Conservation (phyloP, 1,284 basidiomycete genomes). For the Kalmanozyma brasiliensis region DNA sequence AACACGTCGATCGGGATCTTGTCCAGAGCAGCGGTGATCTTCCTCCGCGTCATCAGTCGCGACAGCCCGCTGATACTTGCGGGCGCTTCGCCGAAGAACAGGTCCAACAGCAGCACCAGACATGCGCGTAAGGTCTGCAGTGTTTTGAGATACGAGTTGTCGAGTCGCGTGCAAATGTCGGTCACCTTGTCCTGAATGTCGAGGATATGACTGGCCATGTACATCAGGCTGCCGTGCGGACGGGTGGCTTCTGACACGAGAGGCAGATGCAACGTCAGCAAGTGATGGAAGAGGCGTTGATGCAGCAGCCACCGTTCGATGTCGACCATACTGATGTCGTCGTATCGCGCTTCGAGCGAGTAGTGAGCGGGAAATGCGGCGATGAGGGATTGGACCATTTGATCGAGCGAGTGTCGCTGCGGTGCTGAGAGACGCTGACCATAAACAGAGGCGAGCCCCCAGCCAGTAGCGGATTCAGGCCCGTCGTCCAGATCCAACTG, state of each 20-base stretch:
- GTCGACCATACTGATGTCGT: slow-evolving; percentile 20
- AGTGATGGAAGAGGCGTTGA: slow-evolving; percentile 34
- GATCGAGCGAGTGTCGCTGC: slow-evolving; percentile 35
- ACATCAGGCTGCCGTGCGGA: slow-evolving; percentile 42
- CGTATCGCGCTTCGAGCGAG: slow-evolving; percentile 37
- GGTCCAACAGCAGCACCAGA: slow-evolving; percentile 32
- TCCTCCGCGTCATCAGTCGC: slow-evolving; percentile 37
- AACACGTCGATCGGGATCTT: slow-evolving; percentile 27
- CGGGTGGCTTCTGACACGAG: slow-evolving; percentile 26
- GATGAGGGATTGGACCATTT: slow-evolving; percentile 33
- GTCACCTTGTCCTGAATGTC: slow-evolving; percentile 43
- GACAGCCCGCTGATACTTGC: slow-evolving; percentile 25
- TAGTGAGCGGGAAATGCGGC: slow-evolving; percentile 39
- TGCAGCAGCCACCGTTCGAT: slow-evolving; percentile 44
- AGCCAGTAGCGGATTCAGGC: slow-evolving; percentile 12
- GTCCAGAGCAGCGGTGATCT: slow-evolving; percentile 30
- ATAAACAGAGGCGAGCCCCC: slow-evolving; percentile 35
- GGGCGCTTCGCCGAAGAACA: slow-evolving; percentile 25
- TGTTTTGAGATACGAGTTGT: slow-evolving; percentile 26
- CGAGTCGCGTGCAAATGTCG: slow-evolving; percentile 15
- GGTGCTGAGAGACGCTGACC: slow-evolving; percentile 25
- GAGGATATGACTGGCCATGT: slow-evolving; percentile 40
- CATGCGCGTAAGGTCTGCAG: slow-evolving; percentile 39
- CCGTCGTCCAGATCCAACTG: slow-evolving; percentile 24
- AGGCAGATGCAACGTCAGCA: slow-evolving; percentile 42